These are phyloP conservation scores for Pinus albicaulis DNA, from an alignment of 75 land plant species.

Conservation along the genomic window DNA sequence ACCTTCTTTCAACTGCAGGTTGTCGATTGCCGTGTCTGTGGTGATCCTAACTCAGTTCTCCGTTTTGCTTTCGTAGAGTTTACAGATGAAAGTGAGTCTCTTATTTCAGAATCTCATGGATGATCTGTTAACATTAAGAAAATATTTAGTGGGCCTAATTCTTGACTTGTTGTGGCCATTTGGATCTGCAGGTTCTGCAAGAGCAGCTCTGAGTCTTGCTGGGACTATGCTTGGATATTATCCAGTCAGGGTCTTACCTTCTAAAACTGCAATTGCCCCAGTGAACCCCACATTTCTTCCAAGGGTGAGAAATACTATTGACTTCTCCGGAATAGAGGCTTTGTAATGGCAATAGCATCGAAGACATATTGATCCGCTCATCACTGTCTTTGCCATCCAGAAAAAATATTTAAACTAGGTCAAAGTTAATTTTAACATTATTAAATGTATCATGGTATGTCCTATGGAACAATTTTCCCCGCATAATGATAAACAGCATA, in stretches of 20 bases:
- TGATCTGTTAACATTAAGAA: not conserved
- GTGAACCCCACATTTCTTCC: conserved; percentile 93
- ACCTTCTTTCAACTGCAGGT: conserved; percentile 44
- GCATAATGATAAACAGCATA: no score
- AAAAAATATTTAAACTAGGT: no score
- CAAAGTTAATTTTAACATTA: no score
- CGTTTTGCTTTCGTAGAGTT: conserved; percentile 98
- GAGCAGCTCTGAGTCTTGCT: conserved; percentile 61
- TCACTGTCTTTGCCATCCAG: no score
- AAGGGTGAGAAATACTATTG: conserved; percentile 47
- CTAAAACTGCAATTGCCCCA: conserved; percentile 87
- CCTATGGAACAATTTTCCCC: no score
- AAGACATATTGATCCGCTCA: no score
- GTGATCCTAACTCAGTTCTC: conserved; percentile 96
- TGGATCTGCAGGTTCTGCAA: conserved; percentile 28
- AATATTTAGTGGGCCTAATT: no score
- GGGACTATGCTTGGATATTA: conserved; percentile 81
- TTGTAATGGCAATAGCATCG: conserved; percentile 19
- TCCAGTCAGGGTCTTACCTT: conserved; percentile 83
- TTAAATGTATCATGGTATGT: no score
- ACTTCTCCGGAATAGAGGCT: conserved; percentile 36
- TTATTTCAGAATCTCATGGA: not conserved
- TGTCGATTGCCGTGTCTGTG: conserved; percentile 96
- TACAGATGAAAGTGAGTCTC: conserved; percentile 80
- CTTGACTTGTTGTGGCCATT: not conserved